Base-by-base conservation (phyloP, 345 rosid genomes). In the Eucalyptus tenuipes region DNA sequence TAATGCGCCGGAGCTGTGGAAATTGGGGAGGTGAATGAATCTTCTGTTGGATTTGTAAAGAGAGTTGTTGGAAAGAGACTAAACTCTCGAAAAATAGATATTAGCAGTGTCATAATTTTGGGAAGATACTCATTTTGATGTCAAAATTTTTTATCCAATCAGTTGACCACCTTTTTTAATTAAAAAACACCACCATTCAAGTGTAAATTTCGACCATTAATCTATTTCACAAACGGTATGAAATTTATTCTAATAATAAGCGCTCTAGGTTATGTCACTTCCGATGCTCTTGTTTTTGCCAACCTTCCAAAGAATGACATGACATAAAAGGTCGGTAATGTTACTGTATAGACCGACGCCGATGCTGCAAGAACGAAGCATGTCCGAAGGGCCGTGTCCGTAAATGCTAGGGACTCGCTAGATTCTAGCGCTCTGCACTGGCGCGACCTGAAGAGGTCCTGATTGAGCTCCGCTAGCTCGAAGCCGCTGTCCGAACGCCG, bases 1-100 rank as follows among this genome's bases (percentile, higher is more conserved):
- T 95, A 89, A 92, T 89, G 93, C 96, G 96, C 6, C 96, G 96
- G 6, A 95, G 93, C 98, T 94, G 94, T 10, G 31, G 86, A 88
- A 49, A 5, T n/a, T 22, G 50, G n/a, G 68, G 48, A 31, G 29
- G 31, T 3, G 14, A 82, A 64, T 10, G 18, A 14, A 44, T 0
- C 49, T n/a, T 68, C 3, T 33, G 5, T 29, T 33, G 4, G 37
- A 71, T 10, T n/a, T 37, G 57, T 40, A 4, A 16, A 33, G 61
- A 18, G 31, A 49, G 49, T 90, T 71, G 94, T 95, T 44, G 97
- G 97, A 45, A 98, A 97, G 29, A 96, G 94, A 24, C 15, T 27
- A 59, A 59, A 59, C 1, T 29, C 2, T 27, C 3, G 31, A 27
- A 12, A 27, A 59, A 59, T 5, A 27, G 0, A 59, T 27, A 27